Percentiles rank a stretch among this genome's conserved stretches.
These are phyloP conservation scores for Xanthoceras sorbifolium DNA, from an alignment of 345 rosid species.

Conservation along the genomic window DNA sequence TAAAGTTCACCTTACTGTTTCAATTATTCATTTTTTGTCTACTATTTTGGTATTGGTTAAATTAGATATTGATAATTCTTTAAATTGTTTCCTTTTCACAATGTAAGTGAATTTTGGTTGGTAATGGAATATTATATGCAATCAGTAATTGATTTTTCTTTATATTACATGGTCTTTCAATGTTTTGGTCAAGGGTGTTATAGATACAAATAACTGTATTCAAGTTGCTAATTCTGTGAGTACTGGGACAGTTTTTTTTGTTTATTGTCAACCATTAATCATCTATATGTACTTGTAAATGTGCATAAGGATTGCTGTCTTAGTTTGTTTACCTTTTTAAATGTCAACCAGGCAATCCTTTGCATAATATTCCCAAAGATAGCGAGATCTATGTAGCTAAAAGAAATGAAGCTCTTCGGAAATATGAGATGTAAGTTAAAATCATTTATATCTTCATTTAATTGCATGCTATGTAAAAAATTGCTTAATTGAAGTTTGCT, in stretches of 20 bases:
- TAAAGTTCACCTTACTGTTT: background rate
- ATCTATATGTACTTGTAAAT: slow-evolving; percentile 5
- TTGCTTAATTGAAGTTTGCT: background rate
- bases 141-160: background rate
- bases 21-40: background rate
- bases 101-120: background rate
- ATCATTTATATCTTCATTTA: background rate
- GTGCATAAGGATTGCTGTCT: slow-evolving; percentile 1
- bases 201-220: slow-evolving; percentile 5
- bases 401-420: slow-evolving; percentile 72
- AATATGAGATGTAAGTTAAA: slow-evolving; percentile 80
- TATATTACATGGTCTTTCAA: background rate
- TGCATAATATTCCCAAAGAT: slow-evolving; percentile 76
- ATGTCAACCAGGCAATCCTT: slow-evolving; percentile 53
- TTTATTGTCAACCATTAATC: background rate
- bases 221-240: background rate
- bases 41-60: background rate
- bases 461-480: background rate
- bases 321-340: background rate
- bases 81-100: background rate
- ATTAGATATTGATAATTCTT: background rate
- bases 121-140: background rate
- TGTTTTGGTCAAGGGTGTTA: background rate
- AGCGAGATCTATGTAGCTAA: slow-evolving; percentile 71
- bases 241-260: background rate